These are phyloP conservation scores for Priceomyces melissophilus DNA, from an alignment of 805 yeast species.

Conservation along the genomic window DNA sequence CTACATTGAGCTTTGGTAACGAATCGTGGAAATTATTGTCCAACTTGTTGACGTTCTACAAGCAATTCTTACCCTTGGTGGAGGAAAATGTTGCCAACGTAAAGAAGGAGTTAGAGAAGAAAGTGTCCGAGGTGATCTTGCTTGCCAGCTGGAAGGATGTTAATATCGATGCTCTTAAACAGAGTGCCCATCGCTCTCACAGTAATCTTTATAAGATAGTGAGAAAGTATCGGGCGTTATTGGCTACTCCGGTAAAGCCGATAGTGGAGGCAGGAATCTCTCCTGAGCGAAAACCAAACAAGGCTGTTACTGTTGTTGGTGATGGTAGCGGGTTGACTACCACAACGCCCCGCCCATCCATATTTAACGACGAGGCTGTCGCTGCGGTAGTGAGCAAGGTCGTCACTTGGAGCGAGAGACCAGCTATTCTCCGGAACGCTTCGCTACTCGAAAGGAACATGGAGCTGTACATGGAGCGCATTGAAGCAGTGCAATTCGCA, in stretches of 20 bases:
- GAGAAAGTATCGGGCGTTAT: conserved; percentile 68
- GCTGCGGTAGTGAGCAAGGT: conserved; percentile 28
- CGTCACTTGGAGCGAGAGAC: conserved; percentile 53
- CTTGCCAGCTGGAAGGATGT: conserved; percentile 98
- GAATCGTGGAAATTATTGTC: conserved; percentile 39
- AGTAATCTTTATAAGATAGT: conserved; percentile 77
- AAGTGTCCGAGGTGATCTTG: conserved; percentile 76
- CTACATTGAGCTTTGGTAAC: conserved; percentile 21
- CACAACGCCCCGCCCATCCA: conserved; percentile 10
- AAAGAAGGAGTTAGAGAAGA: conserved; percentile 64
- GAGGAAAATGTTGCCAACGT: conserved; percentile 40
- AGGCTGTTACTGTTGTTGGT: not conserved
- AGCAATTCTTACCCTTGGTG: conserved; percentile 58
- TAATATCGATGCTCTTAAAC: conserved; percentile 87
- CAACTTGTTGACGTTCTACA: conserved; percentile 62
- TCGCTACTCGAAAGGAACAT: conserved; percentile 53
- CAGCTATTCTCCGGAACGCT: conserved; percentile 52
- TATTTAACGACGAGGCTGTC: conserved; percentile 6
- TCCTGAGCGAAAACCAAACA: conserved; percentile 7
- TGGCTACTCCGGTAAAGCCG: conserved; percentile 49
- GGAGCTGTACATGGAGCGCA: conserved; percentile 40
- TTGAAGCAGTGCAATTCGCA: conserved; percentile 40
- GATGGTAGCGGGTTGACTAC: not conserved
- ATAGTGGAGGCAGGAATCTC: conserved; percentile 60
- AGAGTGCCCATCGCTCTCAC: conserved; percentile 90